Percentiles rank a stretch among this genome's conserved stretches.
These are phyloP conservation scores for Lyophyllum semitale DNA, from an alignment of 768 basidiomycete genomes.

Conservation along the genomic window DNA sequence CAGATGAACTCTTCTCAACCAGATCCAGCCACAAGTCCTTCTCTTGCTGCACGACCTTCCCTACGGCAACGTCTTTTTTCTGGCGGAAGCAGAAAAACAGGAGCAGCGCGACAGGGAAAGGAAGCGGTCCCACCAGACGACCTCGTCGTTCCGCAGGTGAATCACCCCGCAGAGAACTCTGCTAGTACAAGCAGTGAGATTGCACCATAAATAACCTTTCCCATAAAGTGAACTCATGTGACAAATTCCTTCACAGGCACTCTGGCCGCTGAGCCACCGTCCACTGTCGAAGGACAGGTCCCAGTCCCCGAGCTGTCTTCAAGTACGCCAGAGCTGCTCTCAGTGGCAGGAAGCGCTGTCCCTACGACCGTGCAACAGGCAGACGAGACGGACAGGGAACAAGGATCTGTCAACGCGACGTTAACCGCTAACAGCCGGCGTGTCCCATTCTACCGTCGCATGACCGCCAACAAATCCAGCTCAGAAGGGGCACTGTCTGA, in stretches of 20 bases:
- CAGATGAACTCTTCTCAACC: slow-evolving; percentile 10
- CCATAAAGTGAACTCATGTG: slow-evolving; percentile 1
- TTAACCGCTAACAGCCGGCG: slow-evolving; percentile 38
- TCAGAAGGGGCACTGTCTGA: slow-evolving; percentile 32
- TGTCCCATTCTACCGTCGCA: slow-evolving; percentile 47
- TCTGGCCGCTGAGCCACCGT: slow-evolving; percentile 18
- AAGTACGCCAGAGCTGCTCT: slow-evolving; percentile 13
- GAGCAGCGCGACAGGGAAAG: slow-evolving; percentile 22
- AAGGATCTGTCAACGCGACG: slow-evolving; percentile 41
- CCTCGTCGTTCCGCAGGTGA: slow-evolving; percentile 13
- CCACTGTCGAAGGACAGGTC: slow-evolving; percentile 22
- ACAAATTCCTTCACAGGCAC: slow-evolving; percentile 14
- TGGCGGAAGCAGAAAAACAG: slow-evolving; percentile 19
- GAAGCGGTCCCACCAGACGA: slow-evolving; percentile 9
- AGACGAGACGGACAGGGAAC: slow-evolving; percentile 37
- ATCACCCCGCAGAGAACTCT: slow-evolving; percentile 23
- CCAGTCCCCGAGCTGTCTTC: slow-evolving; percentile 12
- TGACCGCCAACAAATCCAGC: slow-evolving; percentile 33
- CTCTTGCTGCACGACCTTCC: slow-evolving; percentile 24
- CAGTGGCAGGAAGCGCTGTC: slow-evolving; percentile 11
- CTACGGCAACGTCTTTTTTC: slow-evolving; percentile 36
- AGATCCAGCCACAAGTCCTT: slow-evolving; percentile 13
- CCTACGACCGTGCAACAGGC: slow-evolving; percentile 16
- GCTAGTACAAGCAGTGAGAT: slow-evolving; percentile 28
- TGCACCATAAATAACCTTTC: neutral